Percentiles rank a stretch among this genome's conserved stretches.
Conservation (phyloP, 768 basidiomycete species). For the Trametes gibbosa region DNA sequence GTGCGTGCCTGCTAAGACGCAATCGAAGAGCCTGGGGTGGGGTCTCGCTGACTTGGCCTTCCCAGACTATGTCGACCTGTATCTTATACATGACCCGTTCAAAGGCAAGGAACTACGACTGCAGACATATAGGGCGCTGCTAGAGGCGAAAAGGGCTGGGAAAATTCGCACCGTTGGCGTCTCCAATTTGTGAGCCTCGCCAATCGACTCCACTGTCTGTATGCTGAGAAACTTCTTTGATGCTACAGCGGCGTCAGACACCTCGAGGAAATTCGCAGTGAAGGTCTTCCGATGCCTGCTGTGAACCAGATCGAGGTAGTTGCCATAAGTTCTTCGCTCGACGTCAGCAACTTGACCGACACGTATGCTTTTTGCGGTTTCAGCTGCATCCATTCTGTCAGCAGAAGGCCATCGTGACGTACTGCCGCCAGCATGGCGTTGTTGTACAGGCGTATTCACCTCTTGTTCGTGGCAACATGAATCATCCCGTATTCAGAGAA, state of each 20-base stretch:
- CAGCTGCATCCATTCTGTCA: constrained; percentile 84
- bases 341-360: background rate
- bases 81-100: constrained; percentile 44
- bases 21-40: constrained; percentile 10
- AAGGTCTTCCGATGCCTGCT: constrained; percentile 60
- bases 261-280: constrained; percentile 66
- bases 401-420: constrained; percentile 74
- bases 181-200: constrained; percentile 45
- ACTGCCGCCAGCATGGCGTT: constrained; percentile 43
- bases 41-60: background rate
- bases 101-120: constrained; percentile 39
- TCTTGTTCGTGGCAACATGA: constrained; percentile 49
- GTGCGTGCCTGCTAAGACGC: constrained; percentile 32
- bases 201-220: background rate
- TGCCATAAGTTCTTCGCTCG: background rate
- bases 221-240: background rate
- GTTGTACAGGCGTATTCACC: constrained; percentile 55
- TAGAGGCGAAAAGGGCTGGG: constrained; percentile 34
- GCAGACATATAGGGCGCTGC: constrained; percentile 39
- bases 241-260: constrained; percentile 60
- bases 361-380: background rate
- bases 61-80: constrained; percentile 46
- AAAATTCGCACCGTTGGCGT: constrained; percentile 42
- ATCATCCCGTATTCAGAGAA: constrained; percentile 49
- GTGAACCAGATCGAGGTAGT: constrained; percentile 83